These are phyloP conservation scores for Pulveroboletus sp. DNA, from an alignment of 768 basidiomycete genomes.

Conservation along the genomic window DNA sequence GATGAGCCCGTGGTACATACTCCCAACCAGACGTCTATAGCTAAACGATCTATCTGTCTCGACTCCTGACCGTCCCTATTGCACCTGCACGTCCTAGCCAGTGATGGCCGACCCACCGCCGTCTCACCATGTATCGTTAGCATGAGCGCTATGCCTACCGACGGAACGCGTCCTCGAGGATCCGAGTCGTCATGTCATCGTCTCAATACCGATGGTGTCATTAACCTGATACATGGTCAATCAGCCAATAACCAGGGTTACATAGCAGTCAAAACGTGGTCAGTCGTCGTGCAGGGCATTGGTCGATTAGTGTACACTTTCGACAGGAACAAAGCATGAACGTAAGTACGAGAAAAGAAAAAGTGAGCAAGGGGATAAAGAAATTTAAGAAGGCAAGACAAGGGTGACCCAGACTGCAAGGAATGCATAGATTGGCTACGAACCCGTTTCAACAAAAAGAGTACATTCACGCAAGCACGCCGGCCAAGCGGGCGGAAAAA, in stretches of 20 bases:
- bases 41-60: no score
- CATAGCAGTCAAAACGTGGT: slow-evolving; percentile 22
- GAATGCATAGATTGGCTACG: slow-evolving; percentile 25
- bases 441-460: slow-evolving; percentile 23
- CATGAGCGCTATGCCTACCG: no score
- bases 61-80: slow-evolving; percentile 5
- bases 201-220: slow-evolving; percentile 10
- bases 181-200: slow-evolving; percentile 21
- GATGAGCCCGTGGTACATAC: no score
- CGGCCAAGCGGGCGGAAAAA: slow-evolving; percentile 22
- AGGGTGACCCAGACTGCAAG: slow-evolving; percentile 13
- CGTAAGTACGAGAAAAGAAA: slow-evolving; percentile 25
- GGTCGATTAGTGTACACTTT: slow-evolving; percentile 32
- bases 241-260: slow-evolving; percentile 18
- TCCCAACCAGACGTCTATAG: no score
- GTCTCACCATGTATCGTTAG: neutral
- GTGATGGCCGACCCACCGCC: neutral
- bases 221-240: slow-evolving; percentile 12
- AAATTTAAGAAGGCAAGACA: slow-evolving; percentile 11
- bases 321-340: slow-evolving; percentile 23
- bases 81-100: no score
- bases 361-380: slow-evolving; percentile 14
- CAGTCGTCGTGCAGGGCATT: slow-evolving; percentile 16
- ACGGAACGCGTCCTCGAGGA: slow-evolving; percentile 7
- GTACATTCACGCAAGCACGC: slow-evolving; percentile 17